Evolutionary conservation across 805 yeast genomes (phyloP).

Genomic region (Lachancea thermotolerans): DNA sequence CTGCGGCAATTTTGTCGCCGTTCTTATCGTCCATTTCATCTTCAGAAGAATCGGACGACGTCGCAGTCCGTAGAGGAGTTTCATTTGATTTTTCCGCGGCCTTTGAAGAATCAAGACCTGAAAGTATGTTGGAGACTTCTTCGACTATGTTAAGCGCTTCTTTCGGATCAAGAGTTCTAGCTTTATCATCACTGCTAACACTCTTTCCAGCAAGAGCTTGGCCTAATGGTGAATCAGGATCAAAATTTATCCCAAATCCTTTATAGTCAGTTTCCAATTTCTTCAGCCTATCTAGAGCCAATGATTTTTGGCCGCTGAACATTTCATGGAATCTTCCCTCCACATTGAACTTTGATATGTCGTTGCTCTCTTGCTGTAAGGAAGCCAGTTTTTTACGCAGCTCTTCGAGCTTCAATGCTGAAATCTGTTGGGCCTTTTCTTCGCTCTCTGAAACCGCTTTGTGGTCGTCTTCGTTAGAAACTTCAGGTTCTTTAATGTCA

Average conservation of each 20-base stretch:
- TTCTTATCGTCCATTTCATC: constrained; percentile 9
- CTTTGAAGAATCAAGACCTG: constrained; percentile 16
- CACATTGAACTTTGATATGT: constrained; percentile 59
- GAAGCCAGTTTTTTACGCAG: constrained; percentile 52
- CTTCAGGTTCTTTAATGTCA: constrained; percentile 3
- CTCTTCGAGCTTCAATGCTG: constrained; percentile 46
- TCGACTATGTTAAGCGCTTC: constrained; percentile 16
- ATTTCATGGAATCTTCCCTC: constrained; percentile 46
- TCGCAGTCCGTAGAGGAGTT: neutral
- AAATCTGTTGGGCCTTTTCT: constrained; percentile 35
- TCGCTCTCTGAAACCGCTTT: neutral
- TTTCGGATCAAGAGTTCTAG: constrained; percentile 24
- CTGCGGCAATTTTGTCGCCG: constrained; percentile 6
- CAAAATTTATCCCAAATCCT: constrained; percentile 55
- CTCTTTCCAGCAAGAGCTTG: neutral
- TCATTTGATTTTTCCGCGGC: constrained; percentile 6
- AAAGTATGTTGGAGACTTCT: constrained; percentile 22
- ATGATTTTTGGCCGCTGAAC: constrained; percentile 51
- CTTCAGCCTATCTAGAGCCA: constrained; percentile 65
- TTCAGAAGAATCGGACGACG: constrained; percentile 8
- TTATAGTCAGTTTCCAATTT: constrained; percentile 63
- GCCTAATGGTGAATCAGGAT: constrained; percentile 7
- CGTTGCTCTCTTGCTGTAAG: constrained; percentile 69
- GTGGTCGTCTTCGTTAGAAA: neutral
- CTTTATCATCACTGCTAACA: neutral